Conservation (phyloP, 139 green algal species). For the Haematococcus lacustris region DNA sequence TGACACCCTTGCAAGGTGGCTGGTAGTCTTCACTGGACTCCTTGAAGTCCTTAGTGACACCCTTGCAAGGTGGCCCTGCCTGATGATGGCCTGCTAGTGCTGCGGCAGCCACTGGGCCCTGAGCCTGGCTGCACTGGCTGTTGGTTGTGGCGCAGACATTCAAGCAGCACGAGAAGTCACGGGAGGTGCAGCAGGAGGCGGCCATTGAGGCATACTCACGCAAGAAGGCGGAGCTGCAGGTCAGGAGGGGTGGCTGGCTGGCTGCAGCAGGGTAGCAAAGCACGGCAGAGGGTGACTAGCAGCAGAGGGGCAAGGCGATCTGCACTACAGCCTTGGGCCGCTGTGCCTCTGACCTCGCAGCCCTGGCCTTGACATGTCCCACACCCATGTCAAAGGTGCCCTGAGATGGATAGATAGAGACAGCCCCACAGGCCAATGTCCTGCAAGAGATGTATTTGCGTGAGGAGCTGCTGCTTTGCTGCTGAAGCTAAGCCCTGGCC, state of each 20-base stretch:
- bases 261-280: too few species aligned
- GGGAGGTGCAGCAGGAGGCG: conserved; percentile 35
- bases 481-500: conserved; percentile 35
- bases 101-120: not conserved
- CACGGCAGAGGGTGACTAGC: too few species aligned
- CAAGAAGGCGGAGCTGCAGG: conserved; percentile 40
- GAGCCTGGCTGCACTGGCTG: too few species aligned
- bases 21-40: not conserved
- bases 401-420: too few species aligned
- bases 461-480: too few species aligned
- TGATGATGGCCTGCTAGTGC: not conserved
- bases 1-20: not conserved
- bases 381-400: too few species aligned
- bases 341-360: too few species aligned
- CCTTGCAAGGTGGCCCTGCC: not conserved
- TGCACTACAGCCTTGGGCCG: too few species aligned
- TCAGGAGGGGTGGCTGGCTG: too few species aligned
- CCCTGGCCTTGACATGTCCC: too few species aligned
- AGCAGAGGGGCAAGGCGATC: conserved; percentile 14
- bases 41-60: not conserved
- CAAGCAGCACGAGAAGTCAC: conserved; percentile 25
- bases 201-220: conserved; percentile 43
- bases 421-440: too few species aligned
- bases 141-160: not conserved
- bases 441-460: conserved; percentile 34